A percentile compares a stretch with the other conserved stretches of the same genome.
Conservation (phyloP, 108 stramenopile genomes). For the Seminavis robusta region DNA sequence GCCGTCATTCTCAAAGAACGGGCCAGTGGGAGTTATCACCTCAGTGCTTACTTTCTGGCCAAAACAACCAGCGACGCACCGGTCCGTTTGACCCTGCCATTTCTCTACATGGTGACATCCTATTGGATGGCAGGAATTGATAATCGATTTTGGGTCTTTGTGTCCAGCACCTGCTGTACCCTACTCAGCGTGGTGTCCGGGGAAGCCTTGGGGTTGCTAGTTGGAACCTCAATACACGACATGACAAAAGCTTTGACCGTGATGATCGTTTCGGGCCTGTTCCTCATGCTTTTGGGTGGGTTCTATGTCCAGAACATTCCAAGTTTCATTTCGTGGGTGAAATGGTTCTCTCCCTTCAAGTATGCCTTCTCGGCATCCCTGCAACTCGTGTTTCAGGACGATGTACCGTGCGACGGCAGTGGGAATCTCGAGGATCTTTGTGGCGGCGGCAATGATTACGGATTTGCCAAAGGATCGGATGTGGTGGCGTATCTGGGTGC, state of each 20-base stretch:
- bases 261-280: constrained; percentile 49
- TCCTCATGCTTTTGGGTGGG: constrained; percentile 60
- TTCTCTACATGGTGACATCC: constrained; percentile 57
- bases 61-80: constrained; percentile 67
- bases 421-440: constrained; percentile 30
- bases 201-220: constrained; percentile 57
- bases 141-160: constrained; percentile 34
- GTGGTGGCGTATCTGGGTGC: constrained; percentile 54
- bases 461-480: constrained; percentile 29
- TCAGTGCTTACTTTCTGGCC: constrained; percentile 75
- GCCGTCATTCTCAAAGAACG: constrained; percentile 73
- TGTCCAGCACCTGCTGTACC: constrained; percentile 35
- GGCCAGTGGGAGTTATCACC: constrained; percentile 49
- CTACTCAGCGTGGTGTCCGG: constrained; percentile 65
- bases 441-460: constrained; percentile 12
- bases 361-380: constrained; percentile 57
- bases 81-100: constrained; percentile 44
- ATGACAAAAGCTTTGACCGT: constrained; percentile 51
- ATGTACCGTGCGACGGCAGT: constrained; percentile 67
- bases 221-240: constrained; percentile 64
- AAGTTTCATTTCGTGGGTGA: constrained; percentile 41
- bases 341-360: constrained; percentile 65
- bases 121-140: constrained; percentile 71
- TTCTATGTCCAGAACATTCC: constrained; percentile 67
- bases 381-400: constrained; percentile 46